Evolutionary conservation across 1,284 basidiomycete species (phyloP), one percentile per base, ranked within the genome.

Genomic region (Meripilus lineatus): DNA sequence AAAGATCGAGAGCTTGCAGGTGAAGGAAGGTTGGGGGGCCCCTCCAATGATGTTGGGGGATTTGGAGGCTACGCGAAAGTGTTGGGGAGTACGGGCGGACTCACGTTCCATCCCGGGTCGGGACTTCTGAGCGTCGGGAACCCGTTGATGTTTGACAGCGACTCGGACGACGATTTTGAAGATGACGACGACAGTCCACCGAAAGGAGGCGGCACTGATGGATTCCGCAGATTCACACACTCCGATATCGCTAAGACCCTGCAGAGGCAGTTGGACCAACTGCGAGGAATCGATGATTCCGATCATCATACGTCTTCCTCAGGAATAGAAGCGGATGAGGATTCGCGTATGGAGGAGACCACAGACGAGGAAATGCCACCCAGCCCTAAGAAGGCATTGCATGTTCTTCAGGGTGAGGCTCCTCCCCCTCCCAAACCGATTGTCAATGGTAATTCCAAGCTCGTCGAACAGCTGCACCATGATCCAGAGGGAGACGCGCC

Each of bases 401-500:
- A 14, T 21, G 44, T 34, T 21, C 50, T 57, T 18, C 66, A 73
- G 50, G 71, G 70, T 4, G 75, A 77, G 55, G 67, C 68, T 5
- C 71, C 74, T 13, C 67, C 70, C 22, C 67, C 71, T 24, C 66
- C 72, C 17, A 69, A 64, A 39, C 62, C 62, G 17, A 56, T 49
- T 8, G 49, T 52, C 18, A 78, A 79, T 48, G 79, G 79, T 26
- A 70, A 71, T 49, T 54, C 63, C 17, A 67, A 71, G 8, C 69
- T 68, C 32, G 61, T 70, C 36, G 53, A 56, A 48, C 83, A 84
- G 54, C 66, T 84, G 32, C 65, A 69, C 37, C 69, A 74, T 8
- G 60, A 68, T 39, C 79, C 84, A 14, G 66, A 69, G 44, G 81
- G 82, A 17, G 84, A 89, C 52, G 73, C 69, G 41, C 70, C 75